Evolutionary conservation across 306 rosid genomes (phyloP), one percentile per base, ranked within the genome.

Genomic region (Quercus mongolica): DNA sequence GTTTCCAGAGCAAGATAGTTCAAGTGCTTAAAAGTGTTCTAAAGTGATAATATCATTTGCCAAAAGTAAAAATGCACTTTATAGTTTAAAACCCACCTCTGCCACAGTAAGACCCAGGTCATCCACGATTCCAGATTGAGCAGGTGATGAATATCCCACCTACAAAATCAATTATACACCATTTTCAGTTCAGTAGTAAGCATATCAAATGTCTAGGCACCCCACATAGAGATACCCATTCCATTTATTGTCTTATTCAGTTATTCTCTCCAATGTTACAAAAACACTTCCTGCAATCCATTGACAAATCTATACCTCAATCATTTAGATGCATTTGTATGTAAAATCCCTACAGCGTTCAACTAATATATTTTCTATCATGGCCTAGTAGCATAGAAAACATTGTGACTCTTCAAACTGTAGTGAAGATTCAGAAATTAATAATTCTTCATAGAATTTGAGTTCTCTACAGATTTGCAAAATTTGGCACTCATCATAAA

Each of bases 111-210:
- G 97, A 77, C 79, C 81, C 74, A 91, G 81, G 55, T 91, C 97
- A n/a, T 71, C 41, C 87, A 83, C 86, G 79, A 94, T 87, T 76
- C 88, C 88, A 56, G 92, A 78, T 80, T 91, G 87, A 87, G 91
- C 80, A 69, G 98, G 97, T 10, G 97, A 92, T 6, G 98, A 94
- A 80, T 94, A 94, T 35, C 97, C 98, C 44, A 94, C 82, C 97
- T 94, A 85, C 57, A 83, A 92, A 76, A 69, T 17, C 72, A 58
- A 19, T 71, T 56, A 84, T 19, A 62, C n/a, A 15, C 23, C 52
- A 1, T 1, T 19, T 14, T 54, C 71, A 44, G 6, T 17, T 6
- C 26, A n/a, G 41, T 54, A 33, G 21, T 58, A 23, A 58, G 73
- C n/a, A 65, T 58, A 80, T 51, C 64, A 9, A n/a, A 64, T 64